Evolutionary conservation across 1,284 basidiomycete genomes (phyloP).

Genomic region (Fomes fomentarius): DNA sequence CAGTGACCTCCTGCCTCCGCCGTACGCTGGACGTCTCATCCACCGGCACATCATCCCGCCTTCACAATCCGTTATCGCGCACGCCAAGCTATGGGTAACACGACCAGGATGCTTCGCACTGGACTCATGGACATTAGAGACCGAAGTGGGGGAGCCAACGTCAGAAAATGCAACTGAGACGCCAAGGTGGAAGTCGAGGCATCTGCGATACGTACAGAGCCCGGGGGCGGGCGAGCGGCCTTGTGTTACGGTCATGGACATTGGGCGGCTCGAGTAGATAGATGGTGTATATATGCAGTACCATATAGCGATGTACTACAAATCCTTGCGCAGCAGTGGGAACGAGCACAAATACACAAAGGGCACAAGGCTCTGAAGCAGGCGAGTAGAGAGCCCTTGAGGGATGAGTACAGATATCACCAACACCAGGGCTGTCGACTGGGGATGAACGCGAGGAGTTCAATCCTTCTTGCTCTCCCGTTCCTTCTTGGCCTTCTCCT

Average conservation of each 20-base stretch:
- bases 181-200: constrained; percentile 38
- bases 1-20: constrained; percentile 49
- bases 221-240: constrained; percentile 41
- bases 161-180: neutral
- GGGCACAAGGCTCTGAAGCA: neutral
- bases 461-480: constrained; percentile 41
- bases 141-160: constrained; percentile 52
- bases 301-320: constrained; percentile 18
- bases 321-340: neutral
- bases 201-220: constrained; percentile 54
- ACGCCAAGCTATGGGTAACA: constrained; percentile 57
- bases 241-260: constrained; percentile 47
- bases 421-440: neutral
- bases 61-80: constrained; percentile 44
- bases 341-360: neutral
- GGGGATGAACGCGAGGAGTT: no score
- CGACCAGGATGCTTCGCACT: constrained; percentile 69
- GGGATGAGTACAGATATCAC: neutral
- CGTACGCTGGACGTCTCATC: constrained; percentile 62
- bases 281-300: constrained; percentile 20
- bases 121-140: constrained; percentile 66
- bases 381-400: neutral
- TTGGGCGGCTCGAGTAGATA: constrained; percentile 20
- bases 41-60: constrained; percentile 60
- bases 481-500: constrained; percentile 49